These are phyloP conservation scores for Chenopodium album DNA, from an alignment of 148 eudicot genomes.

Conservation along the genomic window DNA sequence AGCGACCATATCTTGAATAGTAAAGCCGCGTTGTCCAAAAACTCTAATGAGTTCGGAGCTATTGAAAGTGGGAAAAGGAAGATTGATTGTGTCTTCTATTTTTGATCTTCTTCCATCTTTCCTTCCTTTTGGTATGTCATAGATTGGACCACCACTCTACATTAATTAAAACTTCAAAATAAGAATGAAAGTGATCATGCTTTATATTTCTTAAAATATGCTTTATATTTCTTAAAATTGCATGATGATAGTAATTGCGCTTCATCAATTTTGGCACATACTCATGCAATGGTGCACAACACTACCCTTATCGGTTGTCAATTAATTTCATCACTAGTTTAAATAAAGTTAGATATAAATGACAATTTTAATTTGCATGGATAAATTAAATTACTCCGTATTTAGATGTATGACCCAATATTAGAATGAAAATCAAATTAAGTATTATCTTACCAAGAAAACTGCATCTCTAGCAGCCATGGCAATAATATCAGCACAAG, in stretches of 20 bases:
- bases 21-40: conserved; percentile 73
- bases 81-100: conserved; percentile 72
- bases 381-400: too few relatives aligned
- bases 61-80: conserved; percentile 67
- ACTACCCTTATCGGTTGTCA: too few relatives aligned
- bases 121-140: conserved; percentile 85
- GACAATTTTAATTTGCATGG: too few relatives aligned
- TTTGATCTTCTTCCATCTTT: conserved; percentile 81
- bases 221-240: too few relatives aligned
- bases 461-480: conserved; percentile 89
- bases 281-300: too few relatives aligned
- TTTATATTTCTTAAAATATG: not conserved
- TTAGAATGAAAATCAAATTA: too few relatives aligned
- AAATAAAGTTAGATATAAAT: too few relatives aligned
- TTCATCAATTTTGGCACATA: too few relatives aligned
- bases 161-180: not conserved
- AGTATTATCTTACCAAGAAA: conserved; percentile 52
- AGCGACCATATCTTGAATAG: conserved; percentile 78
- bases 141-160: conserved; percentile 85
- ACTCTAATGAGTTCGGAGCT: conserved; percentile 54
- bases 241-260: too few relatives aligned
- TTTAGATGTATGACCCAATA: too few relatives aligned
- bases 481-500: conserved; percentile 86
- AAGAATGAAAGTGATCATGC: conserved; percentile 3
- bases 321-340: too few relatives aligned